Evolutionary conservation across 2,329 filamentous ascomycete species (phyloP).

Genomic region (Clonostachys solani): DNA sequence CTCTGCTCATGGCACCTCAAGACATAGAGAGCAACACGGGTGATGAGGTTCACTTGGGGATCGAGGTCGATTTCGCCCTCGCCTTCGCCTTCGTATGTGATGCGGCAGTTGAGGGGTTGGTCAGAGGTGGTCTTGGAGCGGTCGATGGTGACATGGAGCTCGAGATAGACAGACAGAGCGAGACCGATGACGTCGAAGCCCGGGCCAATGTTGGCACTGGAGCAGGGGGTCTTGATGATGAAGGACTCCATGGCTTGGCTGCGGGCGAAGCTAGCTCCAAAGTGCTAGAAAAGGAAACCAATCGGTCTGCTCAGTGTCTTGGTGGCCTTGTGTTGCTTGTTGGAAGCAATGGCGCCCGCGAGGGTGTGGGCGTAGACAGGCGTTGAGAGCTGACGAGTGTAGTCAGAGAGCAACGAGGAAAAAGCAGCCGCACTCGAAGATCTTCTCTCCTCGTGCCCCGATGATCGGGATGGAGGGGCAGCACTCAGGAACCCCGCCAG

Average conservation of each 20-base stretch:
- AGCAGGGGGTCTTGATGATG: conserved; percentile 80
- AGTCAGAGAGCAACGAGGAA: too few species aligned
- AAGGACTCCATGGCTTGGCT: conserved; percentile 50
- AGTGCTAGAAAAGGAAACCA: too few species aligned
- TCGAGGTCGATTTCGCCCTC: conserved; percentile 73
- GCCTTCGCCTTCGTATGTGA: conserved; percentile 86
- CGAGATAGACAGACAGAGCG: conserved; percentile 89
- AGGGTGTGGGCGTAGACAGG: too few species aligned
- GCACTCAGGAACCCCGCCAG: too few species aligned
- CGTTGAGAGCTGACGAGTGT: too few species aligned
- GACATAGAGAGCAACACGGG: conserved; percentile 89
- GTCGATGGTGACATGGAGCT: conserved; percentile 77
- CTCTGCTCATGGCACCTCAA: conserved; percentile 87
- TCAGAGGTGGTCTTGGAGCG: conserved; percentile 46
- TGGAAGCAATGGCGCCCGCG: too few species aligned
- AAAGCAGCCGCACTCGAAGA: too few species aligned
- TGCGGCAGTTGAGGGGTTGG: conserved; percentile 74
- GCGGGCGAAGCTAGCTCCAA: too few species aligned
- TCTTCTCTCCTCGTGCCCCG: too few species aligned
- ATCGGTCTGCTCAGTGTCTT: too few species aligned
- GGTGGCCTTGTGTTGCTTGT: too few species aligned
- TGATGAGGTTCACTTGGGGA: conserved; percentile 87
- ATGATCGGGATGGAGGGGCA: too few species aligned
- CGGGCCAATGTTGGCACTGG: conserved; percentile 94
- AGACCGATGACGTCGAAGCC: conserved; percentile 98